Base-by-base conservation (phyloP, 208 protist species). In the Acanthamoeba royreba region DNA sequence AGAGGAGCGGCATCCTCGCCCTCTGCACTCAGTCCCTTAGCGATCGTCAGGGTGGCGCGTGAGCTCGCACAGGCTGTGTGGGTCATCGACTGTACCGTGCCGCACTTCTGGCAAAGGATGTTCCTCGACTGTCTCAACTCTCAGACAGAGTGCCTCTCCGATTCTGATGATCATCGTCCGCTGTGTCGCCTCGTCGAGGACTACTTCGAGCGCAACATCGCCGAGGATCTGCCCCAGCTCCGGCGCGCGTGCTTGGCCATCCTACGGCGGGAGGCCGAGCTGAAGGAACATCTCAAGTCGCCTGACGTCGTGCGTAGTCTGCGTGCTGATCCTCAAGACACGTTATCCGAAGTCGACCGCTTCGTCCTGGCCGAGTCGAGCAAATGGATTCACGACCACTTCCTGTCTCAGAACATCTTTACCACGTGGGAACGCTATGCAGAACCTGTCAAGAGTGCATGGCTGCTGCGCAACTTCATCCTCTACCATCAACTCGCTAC, bases 331-430 rank as follows among this genome's bases (percentile, higher is more conserved):
- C 97, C 96, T 28, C 99, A 99, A 94, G 99, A 99, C 95, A 98
- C 99, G 94, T 99, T 98, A 46, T 97, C 99, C 8, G 99, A 99
- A 97, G 98, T 99, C 43, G 99, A 99, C 43, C 99, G 99, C 95
- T n/a, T n/a, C n/a, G n/a, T n/a, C n/a, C n/a, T n/a, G n/a, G n/a
- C n/a, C n/a, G n/a, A n/a, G n/a, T n/a, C n/a, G n/a, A n/a, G n/a
- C n/a, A n/a, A n/a, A n/a, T 95, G 99, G 72, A 98, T 99, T 94
- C 98, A 98, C 81, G 99, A 99, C 96, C 99, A 99, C 97, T 99
- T 99, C 96, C 96, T 99, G 0, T 98, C 99, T 96, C 99, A 99
- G 97, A 99, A 99, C 97, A 98, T 98, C 92, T 99, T 99, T 97
- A 99, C 99, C n/a, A 85, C 96, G 85, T 99, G 99, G 95, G 99